phyloP scores from a whole-genome alignment of 257 asterid genomes.

The Nyctanthes arbortristis region DNA sequence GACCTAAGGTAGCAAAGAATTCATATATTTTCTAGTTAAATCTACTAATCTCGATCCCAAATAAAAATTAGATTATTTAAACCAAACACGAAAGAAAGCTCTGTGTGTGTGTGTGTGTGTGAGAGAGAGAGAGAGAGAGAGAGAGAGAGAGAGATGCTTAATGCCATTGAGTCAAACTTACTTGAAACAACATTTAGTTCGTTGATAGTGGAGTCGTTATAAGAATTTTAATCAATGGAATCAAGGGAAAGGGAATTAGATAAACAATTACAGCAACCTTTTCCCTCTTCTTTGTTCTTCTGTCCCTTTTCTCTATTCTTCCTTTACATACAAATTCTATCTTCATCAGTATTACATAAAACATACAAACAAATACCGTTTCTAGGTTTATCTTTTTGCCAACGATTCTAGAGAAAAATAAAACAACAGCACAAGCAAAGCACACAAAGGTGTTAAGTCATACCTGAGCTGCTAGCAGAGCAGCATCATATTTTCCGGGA shows the following conservation, averaged over 20 bases:
- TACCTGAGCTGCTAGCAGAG: conserved; percentile 78
- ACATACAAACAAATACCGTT: conserved; percentile 15
- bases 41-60: conserved; percentile 1
- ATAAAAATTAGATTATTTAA: conserved; percentile 8
- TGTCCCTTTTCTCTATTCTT: no score
- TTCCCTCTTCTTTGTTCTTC: no score
- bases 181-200: not conserved
- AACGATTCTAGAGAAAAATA: conserved; percentile 3
- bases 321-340: no score
- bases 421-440: conserved; percentile 16
- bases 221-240: no score
- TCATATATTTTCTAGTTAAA: conserved; percentile 1
- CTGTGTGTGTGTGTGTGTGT: no score
- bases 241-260: no score
- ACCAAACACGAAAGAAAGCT: no score
- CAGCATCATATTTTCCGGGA: conserved; percentile 77
- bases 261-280: no score
- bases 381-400: not conserved
- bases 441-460: conserved; percentile 8
- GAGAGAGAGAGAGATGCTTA: no score
- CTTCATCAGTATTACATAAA: no score
- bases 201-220: no score
- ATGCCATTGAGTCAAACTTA: not conserved
- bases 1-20: conserved; percentile 21
- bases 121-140: no score